Percentiles rank a stretch among this genome's conserved stretches.
These are phyloP conservation scores for Rhodocollybia butyracea DNA, from an alignment of 768 basidiomycete species.

Conservation along the genomic window DNA sequence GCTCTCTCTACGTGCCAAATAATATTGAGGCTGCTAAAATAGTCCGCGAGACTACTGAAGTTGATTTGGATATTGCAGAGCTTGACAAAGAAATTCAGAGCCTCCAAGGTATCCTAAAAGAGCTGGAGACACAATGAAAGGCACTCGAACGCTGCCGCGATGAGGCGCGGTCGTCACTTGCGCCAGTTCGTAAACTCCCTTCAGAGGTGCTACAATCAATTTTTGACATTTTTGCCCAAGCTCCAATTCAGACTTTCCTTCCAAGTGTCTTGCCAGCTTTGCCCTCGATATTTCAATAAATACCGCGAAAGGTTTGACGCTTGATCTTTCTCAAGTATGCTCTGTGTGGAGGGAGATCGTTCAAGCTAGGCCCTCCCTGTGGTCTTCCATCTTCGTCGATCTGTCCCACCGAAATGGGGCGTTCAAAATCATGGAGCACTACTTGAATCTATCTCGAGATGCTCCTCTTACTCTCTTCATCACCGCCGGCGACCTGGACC, in stretches of 20 bases:
- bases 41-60: not conserved
- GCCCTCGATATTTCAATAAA: not conserved
- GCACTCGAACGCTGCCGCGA: not conserved
- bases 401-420: too few species aligned
- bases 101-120: not conserved
- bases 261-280: too few species aligned
- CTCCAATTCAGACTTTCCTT: too few species aligned
- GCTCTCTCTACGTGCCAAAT: not conserved
- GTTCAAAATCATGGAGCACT: too few species aligned
- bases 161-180: not conserved
- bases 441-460: not conserved
- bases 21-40: not conserved
- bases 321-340: not conserved
- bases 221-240: not conserved
- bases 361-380: too few species aligned
- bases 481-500: not conserved
- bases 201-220: not conserved
- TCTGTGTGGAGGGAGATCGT: not conserved
- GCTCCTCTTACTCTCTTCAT: not conserved
- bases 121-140: not conserved
- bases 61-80: not conserved
- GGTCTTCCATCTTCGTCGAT: too few species aligned
- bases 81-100: not conserved
- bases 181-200: slow-evolving; percentile 1
- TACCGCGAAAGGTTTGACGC: not conserved